Evolutionary conservation across 805 yeast genomes (phyloP).

Genomic region (Sugiyamaella marilandica): DNA sequence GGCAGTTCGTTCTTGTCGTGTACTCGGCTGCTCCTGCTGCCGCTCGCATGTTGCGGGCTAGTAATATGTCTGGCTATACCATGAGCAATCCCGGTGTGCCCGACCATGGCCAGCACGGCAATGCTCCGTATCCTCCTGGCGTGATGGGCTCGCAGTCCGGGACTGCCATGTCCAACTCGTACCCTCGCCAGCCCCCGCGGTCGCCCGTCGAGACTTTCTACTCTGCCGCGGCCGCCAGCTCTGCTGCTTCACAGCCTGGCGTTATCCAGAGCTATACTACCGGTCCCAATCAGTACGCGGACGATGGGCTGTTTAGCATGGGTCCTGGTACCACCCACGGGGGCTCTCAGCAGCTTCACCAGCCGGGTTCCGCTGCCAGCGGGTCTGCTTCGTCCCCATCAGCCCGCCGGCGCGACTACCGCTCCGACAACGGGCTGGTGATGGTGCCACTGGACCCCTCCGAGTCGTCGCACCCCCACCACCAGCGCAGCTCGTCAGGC

Average conservation of each 20-base stretch:
- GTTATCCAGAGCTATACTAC: not conserved
- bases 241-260: not conserved
- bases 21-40: too few relatives aligned
- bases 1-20: too few relatives aligned
- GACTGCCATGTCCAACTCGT: conserved; percentile 1
- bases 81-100: conserved; percentile 7
- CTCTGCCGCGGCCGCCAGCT: not conserved
- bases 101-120: conserved; percentile 1
- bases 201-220: conserved; percentile 11
- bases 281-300: not conserved
- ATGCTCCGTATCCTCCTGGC: not conserved
- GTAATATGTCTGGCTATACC: conserved; percentile 7
- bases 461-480: conserved; percentile 2
- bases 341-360: not conserved
- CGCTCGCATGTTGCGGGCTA: not conserved
- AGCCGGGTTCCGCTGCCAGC: not conserved
- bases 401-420: not conserved
- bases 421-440: too few relatives aligned
- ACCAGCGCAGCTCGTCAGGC: conserved; percentile 2
- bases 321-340: not conserved
- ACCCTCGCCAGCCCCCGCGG: conserved; percentile 13
- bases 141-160: not conserved
- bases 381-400: not conserved
- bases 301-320: not conserved
- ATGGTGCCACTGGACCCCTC: too few relatives aligned